Evolutionary conservation across 495 filamentous ascomycete genomes (phyloP), one percentile per base, ranked within the genome.

Genomic region (Cercophora sp.): DNA sequence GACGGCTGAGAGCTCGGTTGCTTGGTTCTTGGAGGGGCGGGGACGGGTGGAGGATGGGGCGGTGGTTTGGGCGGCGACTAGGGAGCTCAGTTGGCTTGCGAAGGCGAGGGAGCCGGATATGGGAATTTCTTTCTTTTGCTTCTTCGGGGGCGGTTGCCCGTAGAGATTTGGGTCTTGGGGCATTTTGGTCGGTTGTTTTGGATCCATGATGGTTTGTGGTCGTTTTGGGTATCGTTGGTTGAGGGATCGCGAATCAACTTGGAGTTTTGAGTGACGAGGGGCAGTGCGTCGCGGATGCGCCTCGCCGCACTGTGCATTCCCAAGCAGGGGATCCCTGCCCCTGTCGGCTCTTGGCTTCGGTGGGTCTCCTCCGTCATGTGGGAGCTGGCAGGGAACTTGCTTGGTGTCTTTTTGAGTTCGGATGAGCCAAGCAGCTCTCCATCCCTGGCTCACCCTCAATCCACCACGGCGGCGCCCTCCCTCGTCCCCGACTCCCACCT

Each of bases 91-190:
- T 36, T 89, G 82, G 6, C 86, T 84, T 27, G 84, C 79, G 71
- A 96, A 96, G 61, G 85, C 79, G 47, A 94, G 82, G 56, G 82
- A 86, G 48, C 85, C 85, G 19, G 88, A 82, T 39, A 87, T 81
- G 25, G 83, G 74, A 40, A 85, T 79, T 51, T 82, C 77, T 47
- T 72, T 77, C 52, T 75, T 74, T 60, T 79, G 78, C 53, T 73
- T 73, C 56, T 84, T 87, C 22, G 80, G 69, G 18, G 83, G 83
- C n/a, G 78, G 80, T 29, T 82, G 75, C 51, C 89, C 88, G 72
- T 96, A 96, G 26, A 96, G 81, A 56, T 78, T 71, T 19, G 78
- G 64, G 49, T 84, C 78, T 60, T 79, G 75, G 2, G 79, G 63
- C 81, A 85, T 83, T 15, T 32, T 68, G 42, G 22, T 16, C 20